phyloP scores from a whole-genome alignment of 768 basidiomycete genomes.

The Sarcomyxa edulis region DNA sequence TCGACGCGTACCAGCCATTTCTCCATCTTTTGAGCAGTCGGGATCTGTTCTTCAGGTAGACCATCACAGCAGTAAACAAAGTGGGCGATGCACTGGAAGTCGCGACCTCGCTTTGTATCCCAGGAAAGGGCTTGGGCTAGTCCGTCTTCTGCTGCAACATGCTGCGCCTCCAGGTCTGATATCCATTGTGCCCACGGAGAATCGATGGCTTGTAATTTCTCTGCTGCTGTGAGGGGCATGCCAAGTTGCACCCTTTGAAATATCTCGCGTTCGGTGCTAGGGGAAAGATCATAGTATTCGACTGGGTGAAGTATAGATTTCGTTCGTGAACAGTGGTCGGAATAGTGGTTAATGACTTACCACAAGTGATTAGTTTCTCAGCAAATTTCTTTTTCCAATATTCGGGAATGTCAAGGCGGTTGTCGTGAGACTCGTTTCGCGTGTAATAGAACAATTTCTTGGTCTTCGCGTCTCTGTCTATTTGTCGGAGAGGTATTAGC shows the following conservation, averaged over 20 bases:
- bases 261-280: conserved; percentile 66
- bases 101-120: conserved; percentile 65
- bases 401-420: conserved; percentile 48
- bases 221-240: conserved; percentile 67
- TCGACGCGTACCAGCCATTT: conserved; percentile 41
- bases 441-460: conserved; percentile 66
- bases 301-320: conserved; percentile 33
- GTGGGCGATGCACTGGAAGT: conserved; percentile 71
- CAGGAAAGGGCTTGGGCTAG: conserved; percentile 52
- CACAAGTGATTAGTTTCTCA: conserved; percentile 59
- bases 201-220: conserved; percentile 76
- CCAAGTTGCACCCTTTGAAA: conserved; percentile 83
- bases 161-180: conserved; percentile 46
- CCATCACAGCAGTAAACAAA: conserved; percentile 64
- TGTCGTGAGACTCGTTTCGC: conserved; percentile 37
- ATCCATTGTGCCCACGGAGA: conserved; percentile 72
- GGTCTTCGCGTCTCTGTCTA: conserved; percentile 52
- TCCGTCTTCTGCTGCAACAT: conserved; percentile 55
- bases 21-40: conserved; percentile 53
- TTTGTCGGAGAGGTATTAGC: conserved; percentile 1
- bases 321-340: too few species aligned
- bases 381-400: conserved; percentile 45
- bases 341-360: too few species aligned
- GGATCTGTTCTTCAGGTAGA: conserved; percentile 38
- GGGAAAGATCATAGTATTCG: conserved; percentile 55